Evolutionary conservation across 1,284 basidiomycete genomes (phyloP).

Genomic region (Irpex sp.): DNA sequence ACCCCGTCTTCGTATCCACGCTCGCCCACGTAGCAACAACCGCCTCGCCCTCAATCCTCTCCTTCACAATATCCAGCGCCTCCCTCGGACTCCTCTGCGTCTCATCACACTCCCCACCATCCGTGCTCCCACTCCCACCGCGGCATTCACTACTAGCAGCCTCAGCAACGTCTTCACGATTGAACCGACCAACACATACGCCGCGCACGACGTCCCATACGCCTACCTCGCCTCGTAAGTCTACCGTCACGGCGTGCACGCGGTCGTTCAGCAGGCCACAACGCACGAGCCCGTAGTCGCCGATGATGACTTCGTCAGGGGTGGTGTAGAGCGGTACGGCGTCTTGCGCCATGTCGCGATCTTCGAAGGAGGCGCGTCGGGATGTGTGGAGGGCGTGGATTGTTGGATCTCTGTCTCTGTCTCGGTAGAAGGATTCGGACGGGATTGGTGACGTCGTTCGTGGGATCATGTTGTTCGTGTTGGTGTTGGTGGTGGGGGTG

Average conservation of each 20-base stretch:
- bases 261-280: conserved; percentile 86
- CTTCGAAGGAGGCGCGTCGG: conserved; percentile 50
- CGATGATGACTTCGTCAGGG: conserved; percentile 75
- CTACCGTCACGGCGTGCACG: conserved; percentile 88
- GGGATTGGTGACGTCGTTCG: conserved; percentile 27
- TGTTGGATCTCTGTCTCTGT: conserved; percentile 31
- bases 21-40: conserved; percentile 84
- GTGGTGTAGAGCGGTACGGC: conserved; percentile 61
- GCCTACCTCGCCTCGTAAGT: conserved; percentile 82
- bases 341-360: conserved; percentile 78
- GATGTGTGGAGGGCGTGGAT: conserved; percentile 21
- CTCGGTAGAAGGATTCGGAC: conserved; percentile 21
- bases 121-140: conserved; percentile 19
- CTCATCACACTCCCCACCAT: conserved; percentile 33
- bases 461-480: conserved; percentile 11
- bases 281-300: conserved; percentile 83
- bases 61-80: conserved; percentile 82
- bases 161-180: conserved; percentile 60
- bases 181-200: conserved; percentile 72
- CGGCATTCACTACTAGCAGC: conserved; percentile 28
- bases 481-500: background rate
- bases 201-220: conserved; percentile 91
- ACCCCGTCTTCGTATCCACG: conserved; percentile 88
- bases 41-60: conserved; percentile 91
- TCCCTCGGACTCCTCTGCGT: conserved; percentile 69